A percentile compares a stretch with the other conserved stretches of the same genome.
phyloP scores from a whole-genome alignment of 2,329 filamentous ascomycete genomes.

The Penicillium italicum region DNA sequence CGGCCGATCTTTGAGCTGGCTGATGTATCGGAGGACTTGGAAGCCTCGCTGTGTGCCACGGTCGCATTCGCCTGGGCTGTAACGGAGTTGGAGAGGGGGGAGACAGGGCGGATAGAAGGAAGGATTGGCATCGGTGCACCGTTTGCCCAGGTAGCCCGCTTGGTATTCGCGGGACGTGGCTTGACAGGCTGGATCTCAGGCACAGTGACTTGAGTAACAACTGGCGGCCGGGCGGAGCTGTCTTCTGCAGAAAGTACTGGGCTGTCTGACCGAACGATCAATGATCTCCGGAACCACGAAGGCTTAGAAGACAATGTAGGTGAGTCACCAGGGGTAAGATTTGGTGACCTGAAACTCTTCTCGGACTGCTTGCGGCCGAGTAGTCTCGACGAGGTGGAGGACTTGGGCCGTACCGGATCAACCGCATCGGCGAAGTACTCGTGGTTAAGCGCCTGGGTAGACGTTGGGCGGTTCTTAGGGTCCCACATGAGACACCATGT shows the following conservation, averaged over 20 bases:
- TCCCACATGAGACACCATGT: conserved; percentile 99
- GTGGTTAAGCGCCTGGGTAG: conserved; percentile 87
- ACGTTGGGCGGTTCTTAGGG: conserved; percentile 85
- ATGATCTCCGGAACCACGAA: conserved; percentile 94
- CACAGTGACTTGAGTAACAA: conserved; percentile 40
- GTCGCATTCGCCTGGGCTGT: conserved; percentile 79
- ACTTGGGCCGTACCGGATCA: conserved; percentile 89
- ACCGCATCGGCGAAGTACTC: conserved; percentile 92
- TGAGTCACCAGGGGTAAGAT: conserved; percentile 60
- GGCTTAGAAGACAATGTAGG: conserved; percentile 70
- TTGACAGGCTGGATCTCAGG: conserved; percentile 49
- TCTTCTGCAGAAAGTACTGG: conserved; percentile 56
- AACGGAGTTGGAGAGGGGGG: conserved; percentile 90
- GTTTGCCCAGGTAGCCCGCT: conserved; percentile 92
- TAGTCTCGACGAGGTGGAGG: conserved; percentile 70
- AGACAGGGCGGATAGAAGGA: conserved; percentile 89
- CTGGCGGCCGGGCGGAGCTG: conserved; percentile 39
- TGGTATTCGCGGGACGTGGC: conserved; percentile 59
- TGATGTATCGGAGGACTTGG: conserved; percentile 28
- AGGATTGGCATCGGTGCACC: conserved; percentile 89
- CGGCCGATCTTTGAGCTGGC: conserved; percentile 83
- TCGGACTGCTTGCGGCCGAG: conserved; percentile 89
- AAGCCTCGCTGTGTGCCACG: conserved; percentile 52
- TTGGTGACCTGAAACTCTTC: conserved; percentile 59
- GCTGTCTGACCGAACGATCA: conserved; percentile 75